Evolutionary conservation across 73 alveolate species (phyloP).

Genomic region (Paramecium octaurelia): DNA sequence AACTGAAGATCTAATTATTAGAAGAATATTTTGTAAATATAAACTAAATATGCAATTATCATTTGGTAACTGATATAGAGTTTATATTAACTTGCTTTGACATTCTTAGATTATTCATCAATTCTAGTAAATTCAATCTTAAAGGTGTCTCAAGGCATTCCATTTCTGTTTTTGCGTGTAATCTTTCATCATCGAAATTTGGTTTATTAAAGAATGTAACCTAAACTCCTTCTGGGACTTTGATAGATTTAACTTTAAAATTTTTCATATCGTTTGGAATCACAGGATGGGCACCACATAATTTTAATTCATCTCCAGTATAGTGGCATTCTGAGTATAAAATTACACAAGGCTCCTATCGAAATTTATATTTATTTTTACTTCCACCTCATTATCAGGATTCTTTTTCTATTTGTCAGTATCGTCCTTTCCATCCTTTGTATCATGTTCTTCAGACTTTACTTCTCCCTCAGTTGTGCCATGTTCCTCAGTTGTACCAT

Average conservation of each 20-base stretch:
- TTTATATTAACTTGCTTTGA: neutral
- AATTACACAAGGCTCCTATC: neutral
- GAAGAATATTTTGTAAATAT: neutral
- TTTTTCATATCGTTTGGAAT: neutral
- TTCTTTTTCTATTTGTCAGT: too few relatives aligned
- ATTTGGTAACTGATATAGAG: neutral
- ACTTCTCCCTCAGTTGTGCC: neutral
- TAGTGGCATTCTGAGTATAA: neutral
- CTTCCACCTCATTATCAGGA: neutral
- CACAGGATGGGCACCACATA: neutral
- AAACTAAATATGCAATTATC: neutral
- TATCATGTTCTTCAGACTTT: too few relatives aligned
- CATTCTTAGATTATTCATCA: neutral
- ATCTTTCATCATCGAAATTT: neutral
- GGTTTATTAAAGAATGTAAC: neutral
- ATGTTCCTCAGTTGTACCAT: too few relatives aligned
- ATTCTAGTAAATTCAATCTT: neutral
- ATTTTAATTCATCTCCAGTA: neutral
- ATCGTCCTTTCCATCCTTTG: too few relatives aligned
- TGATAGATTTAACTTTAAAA: neutral
- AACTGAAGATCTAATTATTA: neutral
- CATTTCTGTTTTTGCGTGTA: neutral
- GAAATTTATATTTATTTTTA: neutral
- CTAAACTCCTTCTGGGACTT: neutral
- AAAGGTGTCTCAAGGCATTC: neutral